Evolutionary conservation across 78 protist genomes (phyloP).

Genomic region (Dictyostelium brefeldianum): DNA sequence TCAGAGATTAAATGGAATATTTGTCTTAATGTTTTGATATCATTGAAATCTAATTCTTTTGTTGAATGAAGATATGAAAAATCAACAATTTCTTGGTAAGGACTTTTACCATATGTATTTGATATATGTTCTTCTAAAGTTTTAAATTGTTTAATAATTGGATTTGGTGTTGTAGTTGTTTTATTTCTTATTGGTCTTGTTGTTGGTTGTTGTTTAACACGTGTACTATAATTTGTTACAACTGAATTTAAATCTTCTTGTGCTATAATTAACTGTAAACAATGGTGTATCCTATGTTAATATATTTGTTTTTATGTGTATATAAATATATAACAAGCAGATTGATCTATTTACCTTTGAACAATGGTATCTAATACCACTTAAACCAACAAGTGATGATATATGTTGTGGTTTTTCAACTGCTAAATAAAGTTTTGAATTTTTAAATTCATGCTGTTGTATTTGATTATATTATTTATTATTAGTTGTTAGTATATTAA

Average conservation of each 20-base stretch:
- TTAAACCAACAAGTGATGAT: background rate
- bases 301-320: background rate
- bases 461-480: no score
- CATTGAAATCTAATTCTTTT: constrained; percentile 16
- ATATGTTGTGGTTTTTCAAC: constrained; percentile 32
- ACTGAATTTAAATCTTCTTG: constrained; percentile 32
- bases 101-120: background rate
- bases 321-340: no score
- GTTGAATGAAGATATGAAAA: constrained; percentile 37
- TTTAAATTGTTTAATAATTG: background rate
- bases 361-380: constrained; percentile 41
- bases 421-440: background rate
- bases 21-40: constrained; percentile 12
- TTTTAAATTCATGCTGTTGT: constrained; percentile 30
- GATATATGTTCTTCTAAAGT: constrained; percentile 17
- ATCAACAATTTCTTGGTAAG: constrained; percentile 24
- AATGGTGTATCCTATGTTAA: no score
- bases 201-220: background rate
- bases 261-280: background rate
- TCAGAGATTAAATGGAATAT: constrained; percentile 19
- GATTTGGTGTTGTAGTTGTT: no score
- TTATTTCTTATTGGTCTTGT: background rate
- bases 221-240: background rate
- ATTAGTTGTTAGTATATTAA: background rate
- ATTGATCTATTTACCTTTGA: constrained; percentile 29